These are phyloP conservation scores for Colletotrichum tamarilloi DNA, from an alignment of 2,329 filamentous ascomycete species.

Conservation along the genomic window DNA sequence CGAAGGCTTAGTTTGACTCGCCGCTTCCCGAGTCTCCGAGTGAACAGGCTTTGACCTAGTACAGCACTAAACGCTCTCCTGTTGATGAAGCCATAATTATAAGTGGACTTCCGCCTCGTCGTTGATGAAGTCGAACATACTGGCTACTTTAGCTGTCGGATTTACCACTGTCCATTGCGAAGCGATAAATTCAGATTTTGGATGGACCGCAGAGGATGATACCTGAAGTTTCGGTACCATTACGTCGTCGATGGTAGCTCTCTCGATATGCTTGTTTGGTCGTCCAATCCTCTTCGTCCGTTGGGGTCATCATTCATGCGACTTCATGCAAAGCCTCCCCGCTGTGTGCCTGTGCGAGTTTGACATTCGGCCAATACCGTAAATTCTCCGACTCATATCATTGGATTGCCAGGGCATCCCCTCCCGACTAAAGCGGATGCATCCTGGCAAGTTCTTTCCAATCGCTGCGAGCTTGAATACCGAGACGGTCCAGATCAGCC, in stretches of 20 bases:
- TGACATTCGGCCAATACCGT: slow-evolving; percentile 4
- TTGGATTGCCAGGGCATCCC: slow-evolving; percentile 4
- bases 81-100: not conserved
- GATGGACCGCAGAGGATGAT: not conserved
- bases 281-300: slow-evolving; percentile 2
- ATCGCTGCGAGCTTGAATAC: slow-evolving; percentile 13
- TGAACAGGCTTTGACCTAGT: slow-evolving; percentile 11
- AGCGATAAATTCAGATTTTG: not conserved
- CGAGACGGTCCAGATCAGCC: slow-evolving; percentile 3
- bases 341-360: not conserved
- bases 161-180: not conserved
- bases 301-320: slow-evolving; percentile 20
- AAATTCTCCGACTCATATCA: slow-evolving; percentile 25
- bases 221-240: slow-evolving; percentile 1
- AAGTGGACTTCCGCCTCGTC: not conserved
- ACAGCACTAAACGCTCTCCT: slow-evolving; percentile 8
- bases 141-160: not conserved
- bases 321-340: slow-evolving; percentile 5
- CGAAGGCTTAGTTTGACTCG: slow-evolving; percentile 10
- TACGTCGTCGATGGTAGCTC: not conserved
- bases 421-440: slow-evolving; percentile 4
- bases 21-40: slow-evolving; percentile 13
- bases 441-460: not conserved
- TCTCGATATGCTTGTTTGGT: slow-evolving; percentile 17
- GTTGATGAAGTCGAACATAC: not conserved